phyloP scores from a whole-genome alignment of 2,329 filamentous ascomycete genomes.

The Amphichorda felina region DNA sequence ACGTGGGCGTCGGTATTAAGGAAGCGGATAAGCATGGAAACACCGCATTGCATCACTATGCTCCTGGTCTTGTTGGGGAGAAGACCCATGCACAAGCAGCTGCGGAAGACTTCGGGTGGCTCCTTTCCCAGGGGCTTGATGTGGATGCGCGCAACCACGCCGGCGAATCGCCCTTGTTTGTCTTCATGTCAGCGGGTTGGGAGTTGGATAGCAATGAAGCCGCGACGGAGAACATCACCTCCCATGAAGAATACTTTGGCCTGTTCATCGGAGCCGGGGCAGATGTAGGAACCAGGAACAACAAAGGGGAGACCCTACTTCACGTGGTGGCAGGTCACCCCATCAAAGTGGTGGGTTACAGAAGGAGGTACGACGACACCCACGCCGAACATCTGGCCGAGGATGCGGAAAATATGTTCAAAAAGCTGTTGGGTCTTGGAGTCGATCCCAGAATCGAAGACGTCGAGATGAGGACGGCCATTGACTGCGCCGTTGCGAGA shows the following conservation, averaged over 20 bases:
- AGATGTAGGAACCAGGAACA: slow-evolving; percentile 7
- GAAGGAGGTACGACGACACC: too few relatives aligned
- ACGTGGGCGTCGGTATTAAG: slow-evolving; percentile 6
- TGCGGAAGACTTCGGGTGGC: slow-evolving; percentile 3
- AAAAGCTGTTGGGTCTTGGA: slow-evolving; percentile 8
- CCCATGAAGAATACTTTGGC: background rate
- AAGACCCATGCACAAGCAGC: background rate
- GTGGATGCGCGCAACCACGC: background rate
- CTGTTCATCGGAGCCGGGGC: background rate
- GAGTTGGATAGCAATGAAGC: too few relatives aligned
- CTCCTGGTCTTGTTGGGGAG: background rate
- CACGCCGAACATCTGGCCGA: too few relatives aligned
- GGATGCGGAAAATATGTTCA: slow-evolving; percentile 5
- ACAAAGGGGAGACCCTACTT: slow-evolving; percentile 8
- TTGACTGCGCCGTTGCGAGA: slow-evolving; percentile 15
- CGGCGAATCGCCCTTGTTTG: background rate
- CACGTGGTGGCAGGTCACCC: slow-evolving; percentile 8
- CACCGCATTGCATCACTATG: slow-evolving; percentile 5
- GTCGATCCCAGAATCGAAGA: slow-evolving; percentile 11
- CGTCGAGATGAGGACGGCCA: slow-evolving; percentile 6
- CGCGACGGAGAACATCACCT: background rate
- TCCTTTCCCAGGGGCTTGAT: background rate
- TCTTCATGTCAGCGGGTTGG: background rate
- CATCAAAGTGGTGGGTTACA: background rate
- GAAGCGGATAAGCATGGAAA: slow-evolving; percentile 3